Evolutionary conservation across 2,329 filamentous ascomycete genomes (phyloP).

Genomic region (Pseudocercospora vitis): DNA sequence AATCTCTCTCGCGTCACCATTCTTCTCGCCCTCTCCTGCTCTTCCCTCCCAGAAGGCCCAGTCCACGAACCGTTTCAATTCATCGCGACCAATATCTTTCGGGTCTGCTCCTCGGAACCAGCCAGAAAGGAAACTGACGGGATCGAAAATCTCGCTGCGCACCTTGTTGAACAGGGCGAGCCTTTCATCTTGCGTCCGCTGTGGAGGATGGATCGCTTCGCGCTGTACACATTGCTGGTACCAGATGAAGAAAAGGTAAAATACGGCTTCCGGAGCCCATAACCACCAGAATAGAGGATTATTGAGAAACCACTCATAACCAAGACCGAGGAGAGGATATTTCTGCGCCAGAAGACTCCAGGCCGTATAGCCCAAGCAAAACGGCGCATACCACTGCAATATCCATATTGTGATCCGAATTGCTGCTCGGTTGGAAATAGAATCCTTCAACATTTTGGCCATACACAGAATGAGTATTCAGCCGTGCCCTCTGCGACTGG

Average conservation of each 20-base stretch:
- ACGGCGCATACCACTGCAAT: constrained; percentile 25
- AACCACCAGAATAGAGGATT: constrained; percentile 44
- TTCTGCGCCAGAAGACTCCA: constrained; percentile 20
- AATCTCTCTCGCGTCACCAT: constrained; percentile 53
- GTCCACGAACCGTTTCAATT: constrained; percentile 64
- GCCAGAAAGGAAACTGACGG: constrained; percentile 57
- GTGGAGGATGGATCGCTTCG: constrained; percentile 52
- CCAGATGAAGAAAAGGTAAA: constrained; percentile 58
- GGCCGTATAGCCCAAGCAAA: constrained; percentile 27
- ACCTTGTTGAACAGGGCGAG: constrained; percentile 58
- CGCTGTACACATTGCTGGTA: constrained; percentile 54
- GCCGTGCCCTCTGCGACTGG: neutral
- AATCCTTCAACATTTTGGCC: constrained; percentile 30
- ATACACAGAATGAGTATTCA: constrained; percentile 2
- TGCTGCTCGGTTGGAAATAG: constrained; percentile 20
- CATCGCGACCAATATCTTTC: constrained; percentile 63
- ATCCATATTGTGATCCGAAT: constrained; percentile 27
- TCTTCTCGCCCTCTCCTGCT: constrained; percentile 54
- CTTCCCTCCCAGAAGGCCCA: constrained; percentile 67
- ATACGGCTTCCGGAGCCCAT: constrained; percentile 53
- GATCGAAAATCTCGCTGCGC: constrained; percentile 55
- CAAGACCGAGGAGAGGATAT: constrained; percentile 16
- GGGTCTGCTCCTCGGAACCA: constrained; percentile 66
- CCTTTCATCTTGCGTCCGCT: constrained; percentile 51
- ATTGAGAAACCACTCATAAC: constrained; percentile 15